phyloP scores from a whole-genome alignment of 108 stramenopile species.

The Craspedostauros australis region DNA sequence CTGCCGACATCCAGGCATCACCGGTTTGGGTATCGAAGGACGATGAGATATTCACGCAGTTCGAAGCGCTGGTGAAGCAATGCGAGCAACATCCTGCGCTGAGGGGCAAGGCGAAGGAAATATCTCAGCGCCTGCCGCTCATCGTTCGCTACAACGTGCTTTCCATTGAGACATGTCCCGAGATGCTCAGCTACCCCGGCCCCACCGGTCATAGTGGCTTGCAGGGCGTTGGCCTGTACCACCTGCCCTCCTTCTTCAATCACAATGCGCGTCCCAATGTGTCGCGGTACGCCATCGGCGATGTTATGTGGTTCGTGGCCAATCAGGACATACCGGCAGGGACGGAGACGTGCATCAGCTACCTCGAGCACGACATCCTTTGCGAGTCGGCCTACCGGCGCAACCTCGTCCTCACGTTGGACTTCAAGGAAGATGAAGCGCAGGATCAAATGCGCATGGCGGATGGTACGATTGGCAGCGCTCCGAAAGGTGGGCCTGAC shows the following conservation, averaged over 20 bases:
- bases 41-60: constrained; percentile 31
- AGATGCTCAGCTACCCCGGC: constrained; percentile 56
- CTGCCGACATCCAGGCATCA: constrained; percentile 29
- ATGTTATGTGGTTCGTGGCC: constrained; percentile 75
- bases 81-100: constrained; percentile 15
- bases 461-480: constrained; percentile 1
- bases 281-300: constrained; percentile 62
- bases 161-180: constrained; percentile 57
- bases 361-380: constrained; percentile 70
- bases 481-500: constrained; percentile 30
- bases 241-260: constrained; percentile 67
- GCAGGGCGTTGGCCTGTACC: constrained; percentile 53
- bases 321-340: constrained; percentile 56
- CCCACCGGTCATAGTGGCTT: constrained; percentile 37
- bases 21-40: constrained; percentile 53
- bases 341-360: constrained; percentile 61
- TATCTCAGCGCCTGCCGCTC: constrained; percentile 49
- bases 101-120: constrained; percentile 35
- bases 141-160: constrained; percentile 74
- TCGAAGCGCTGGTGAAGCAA: constrained; percentile 26
- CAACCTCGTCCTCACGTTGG: constrained; percentile 54
- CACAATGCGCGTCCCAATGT: constrained; percentile 59
- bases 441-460: neutral
- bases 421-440: constrained; percentile 47
- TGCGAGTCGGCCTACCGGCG: constrained; percentile 54